These are phyloP conservation scores for Naganishia cerealis DNA, from an alignment of 1,284 basidiomycete species.

Conservation along the genomic window DNA sequence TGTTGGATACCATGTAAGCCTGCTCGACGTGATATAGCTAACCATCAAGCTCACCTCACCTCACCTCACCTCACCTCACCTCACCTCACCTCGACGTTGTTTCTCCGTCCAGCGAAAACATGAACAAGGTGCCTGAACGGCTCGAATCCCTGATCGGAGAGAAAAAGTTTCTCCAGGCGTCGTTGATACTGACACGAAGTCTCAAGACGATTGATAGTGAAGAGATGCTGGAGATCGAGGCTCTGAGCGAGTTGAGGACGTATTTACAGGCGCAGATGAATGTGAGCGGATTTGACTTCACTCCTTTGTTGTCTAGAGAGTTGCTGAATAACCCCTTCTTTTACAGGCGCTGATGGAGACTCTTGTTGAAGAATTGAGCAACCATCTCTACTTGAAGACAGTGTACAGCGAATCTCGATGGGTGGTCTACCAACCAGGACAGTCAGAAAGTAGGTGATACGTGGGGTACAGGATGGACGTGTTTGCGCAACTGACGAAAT, in stretches of 20 bases:
- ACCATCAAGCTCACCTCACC: not conserved
- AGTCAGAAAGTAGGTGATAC: slow-evolving; percentile 66
- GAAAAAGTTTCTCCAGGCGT: slow-evolving; percentile 86
- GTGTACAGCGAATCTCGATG: slow-evolving; percentile 94
- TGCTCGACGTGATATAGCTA: not conserved
- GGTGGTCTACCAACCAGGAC: slow-evolving; percentile 78
- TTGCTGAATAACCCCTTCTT: not conserved
- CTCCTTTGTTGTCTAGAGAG: not conserved
- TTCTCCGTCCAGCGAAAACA: slow-evolving; percentile 66
- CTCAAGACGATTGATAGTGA: slow-evolving; percentile 86
- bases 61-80: no score
- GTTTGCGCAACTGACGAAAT: not conserved
- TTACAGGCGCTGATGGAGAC: slow-evolving; percentile 82
- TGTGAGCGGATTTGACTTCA: slow-evolving; percentile 56
- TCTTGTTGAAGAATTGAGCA: slow-evolving; percentile 91
- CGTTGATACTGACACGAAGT: slow-evolving; percentile 81
- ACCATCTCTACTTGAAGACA: slow-evolving; percentile 94
- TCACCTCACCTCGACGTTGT: not conserved
- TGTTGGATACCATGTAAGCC: slow-evolving; percentile 84
- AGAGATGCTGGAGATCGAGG: slow-evolving; percentile 92
- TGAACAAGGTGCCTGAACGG: slow-evolving; percentile 87
- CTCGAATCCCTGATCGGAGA: slow-evolving; percentile 94
- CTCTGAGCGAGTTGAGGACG: slow-evolving; percentile 79
- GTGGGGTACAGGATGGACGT: not conserved
- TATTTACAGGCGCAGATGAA: slow-evolving; percentile 86